Conservation (phyloP, 176 grass and related monocot genomes). For the Triticum monococcum region DNA sequence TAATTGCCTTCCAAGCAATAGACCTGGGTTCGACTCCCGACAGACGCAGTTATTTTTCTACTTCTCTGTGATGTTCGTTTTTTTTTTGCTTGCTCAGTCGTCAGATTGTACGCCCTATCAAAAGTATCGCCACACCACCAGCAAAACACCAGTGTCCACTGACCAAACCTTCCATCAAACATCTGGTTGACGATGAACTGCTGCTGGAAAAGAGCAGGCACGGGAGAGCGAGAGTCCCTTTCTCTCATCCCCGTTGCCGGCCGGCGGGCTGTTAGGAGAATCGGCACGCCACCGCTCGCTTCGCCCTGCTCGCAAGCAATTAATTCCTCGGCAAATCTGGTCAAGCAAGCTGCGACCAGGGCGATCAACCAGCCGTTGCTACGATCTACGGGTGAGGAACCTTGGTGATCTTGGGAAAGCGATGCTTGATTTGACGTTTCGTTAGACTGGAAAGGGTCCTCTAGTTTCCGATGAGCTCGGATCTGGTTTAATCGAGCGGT, state of each 20-base stretch:
- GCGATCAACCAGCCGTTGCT: background rate
- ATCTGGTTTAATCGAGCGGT: background rate
- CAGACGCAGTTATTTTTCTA: conserved; percentile 32
- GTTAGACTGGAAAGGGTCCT: background rate
- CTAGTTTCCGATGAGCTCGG: background rate
- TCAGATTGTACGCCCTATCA: background rate
- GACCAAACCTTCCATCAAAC: background rate
- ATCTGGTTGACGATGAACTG: background rate
- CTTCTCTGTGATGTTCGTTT: too few relatives aligned
- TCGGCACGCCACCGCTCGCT: background rate
- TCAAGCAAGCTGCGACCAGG: background rate
- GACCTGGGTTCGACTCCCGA: conserved; percentile 92
- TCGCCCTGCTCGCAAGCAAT: background rate
- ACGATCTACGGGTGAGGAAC: too few relatives aligned
- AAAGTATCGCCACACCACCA: background rate
- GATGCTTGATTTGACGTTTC: background rate
- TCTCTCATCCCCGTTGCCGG: background rate
- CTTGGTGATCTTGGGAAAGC: background rate
- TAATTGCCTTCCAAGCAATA: conserved; percentile 99
- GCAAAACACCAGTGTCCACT: too few relatives aligned
- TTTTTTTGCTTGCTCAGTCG: too few relatives aligned
- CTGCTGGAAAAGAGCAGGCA: background rate
- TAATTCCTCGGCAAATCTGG: background rate
- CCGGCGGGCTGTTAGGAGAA: background rate
- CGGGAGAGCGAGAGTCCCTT: background rate